phyloP scores from a whole-genome alignment of 306 rosid species.

The Glycine soja region DNA sequence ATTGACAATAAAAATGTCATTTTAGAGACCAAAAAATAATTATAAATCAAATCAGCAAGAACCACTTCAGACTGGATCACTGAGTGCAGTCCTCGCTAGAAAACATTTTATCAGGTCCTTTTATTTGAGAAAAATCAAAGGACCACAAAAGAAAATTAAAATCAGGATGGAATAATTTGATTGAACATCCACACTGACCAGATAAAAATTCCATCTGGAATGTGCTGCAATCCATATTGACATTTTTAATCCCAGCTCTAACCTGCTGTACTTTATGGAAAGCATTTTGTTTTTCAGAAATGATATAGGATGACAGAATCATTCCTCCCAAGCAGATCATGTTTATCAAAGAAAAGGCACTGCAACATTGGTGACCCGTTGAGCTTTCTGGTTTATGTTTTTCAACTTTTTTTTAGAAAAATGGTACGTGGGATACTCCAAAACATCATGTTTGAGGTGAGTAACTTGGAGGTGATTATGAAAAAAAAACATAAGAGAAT shows the following conservation, averaged over 20 bases:
- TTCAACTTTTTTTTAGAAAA: background rate
- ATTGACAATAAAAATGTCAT: background rate
- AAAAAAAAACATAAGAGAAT: background rate
- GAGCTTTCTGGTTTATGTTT: conserved; percentile 4
- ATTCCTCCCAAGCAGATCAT: conserved; percentile 2
- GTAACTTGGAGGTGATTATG: background rate
- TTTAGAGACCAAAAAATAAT: background rate
- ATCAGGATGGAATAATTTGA: background rate
- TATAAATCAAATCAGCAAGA: background rate
- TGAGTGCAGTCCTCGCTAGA: background rate
- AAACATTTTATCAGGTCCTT: background rate
- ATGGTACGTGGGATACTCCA: background rate
- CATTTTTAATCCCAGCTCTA: background rate
- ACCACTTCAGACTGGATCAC: background rate
- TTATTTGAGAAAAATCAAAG: no score
- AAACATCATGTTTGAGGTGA: background rate
- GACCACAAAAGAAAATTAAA: background rate
- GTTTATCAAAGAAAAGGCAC: conserved; percentile 31
- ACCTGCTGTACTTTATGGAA: background rate
- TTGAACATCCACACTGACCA: background rate
- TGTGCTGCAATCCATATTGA: conserved; percentile 11
- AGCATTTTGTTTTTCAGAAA: background rate
- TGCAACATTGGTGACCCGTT: conserved; percentile 11
- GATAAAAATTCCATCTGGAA: background rate
- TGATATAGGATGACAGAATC: background rate